A percentile compares a stretch with the other conserved stretches of the same genome.
Evolutionary conservation across 192 early-diverging fungal genomes (phyloP).

Genomic region (Powellomyces hirtus): DNA sequence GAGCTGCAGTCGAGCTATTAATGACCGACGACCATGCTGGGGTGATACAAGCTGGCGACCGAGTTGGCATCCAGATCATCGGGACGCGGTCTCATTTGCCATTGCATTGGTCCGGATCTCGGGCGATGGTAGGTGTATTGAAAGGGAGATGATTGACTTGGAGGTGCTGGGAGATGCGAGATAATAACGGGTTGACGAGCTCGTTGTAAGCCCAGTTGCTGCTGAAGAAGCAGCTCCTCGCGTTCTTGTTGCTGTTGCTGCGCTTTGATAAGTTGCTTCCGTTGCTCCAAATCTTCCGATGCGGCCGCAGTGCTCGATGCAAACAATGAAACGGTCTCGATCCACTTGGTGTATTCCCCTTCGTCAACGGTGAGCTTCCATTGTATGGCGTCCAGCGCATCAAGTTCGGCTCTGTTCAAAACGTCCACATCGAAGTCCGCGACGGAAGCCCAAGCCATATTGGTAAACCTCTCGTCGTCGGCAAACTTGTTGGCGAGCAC

Average conservation of each 20-base stretch:
- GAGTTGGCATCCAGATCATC: too few species aligned
- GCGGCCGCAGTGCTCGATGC: neutral
- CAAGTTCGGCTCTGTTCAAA: slow-evolving; percentile 19
- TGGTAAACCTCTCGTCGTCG: slow-evolving; percentile 28
- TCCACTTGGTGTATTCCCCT: slow-evolving; percentile 15
- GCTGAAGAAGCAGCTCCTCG: neutral
- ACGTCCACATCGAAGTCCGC: neutral
- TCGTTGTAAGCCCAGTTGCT: neutral
- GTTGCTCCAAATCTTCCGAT: neutral
- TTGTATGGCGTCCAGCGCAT: slow-evolving; percentile 20
- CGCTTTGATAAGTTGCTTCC: neutral
- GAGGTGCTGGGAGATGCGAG: too few species aligned
- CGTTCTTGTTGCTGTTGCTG: neutral
- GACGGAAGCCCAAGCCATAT: slow-evolving; percentile 18
- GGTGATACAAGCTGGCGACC: too few species aligned
- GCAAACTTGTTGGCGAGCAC: slow-evolving; percentile 28
- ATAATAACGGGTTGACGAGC: too few species aligned
- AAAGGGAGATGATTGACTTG: too few species aligned
- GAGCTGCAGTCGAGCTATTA: too few species aligned
- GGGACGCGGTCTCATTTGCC: too few species aligned
- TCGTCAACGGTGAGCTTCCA: slow-evolving; percentile 10
- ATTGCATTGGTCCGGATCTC: too few species aligned
- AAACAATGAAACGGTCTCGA: slow-evolving; percentile 4
- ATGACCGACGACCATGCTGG: too few species aligned
- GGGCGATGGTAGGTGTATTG: too few species aligned